Evolutionary conservation across 164 flowering plant species (phyloP), one percentile per base, ranked within the genome.

Genomic region (Magnolia officinalis): DNA sequence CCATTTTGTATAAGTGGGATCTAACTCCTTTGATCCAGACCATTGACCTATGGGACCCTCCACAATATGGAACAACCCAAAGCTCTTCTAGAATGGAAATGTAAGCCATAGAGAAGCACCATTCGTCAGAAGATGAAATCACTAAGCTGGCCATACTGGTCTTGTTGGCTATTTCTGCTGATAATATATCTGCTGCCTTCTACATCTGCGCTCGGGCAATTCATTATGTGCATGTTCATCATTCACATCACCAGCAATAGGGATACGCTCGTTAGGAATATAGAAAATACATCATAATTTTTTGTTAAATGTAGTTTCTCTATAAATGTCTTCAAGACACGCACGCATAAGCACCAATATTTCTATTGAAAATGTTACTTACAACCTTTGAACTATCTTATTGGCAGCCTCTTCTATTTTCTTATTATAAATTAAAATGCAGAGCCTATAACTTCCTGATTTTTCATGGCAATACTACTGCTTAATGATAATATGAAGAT

Each of bases 141-240:
- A 81, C 90, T 91, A 75, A 95, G 81, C 83, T 89, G 91, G 80
- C 49, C 78, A 59, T 16, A n/a, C 51, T 81, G 83, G 63, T 66
- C 75, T 24, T 69, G 75, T 21, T 58, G 73, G n/a, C 71, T 13
- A 23, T 64, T 63, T 67, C 77, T 82, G 67, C 65, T 82, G 74
- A 90, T 51, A 52, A 95, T 88, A 77, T 85, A 88, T 8, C 94
- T 93, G 78, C 81, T 82, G 64, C 82, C 93, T 74, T 95, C 96
- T 1, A 86, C 89, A 79, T 83, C 88, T n/a, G 98, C 91, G 81
- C 73, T 86, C 76, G 75, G 65, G 78, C 98, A 95, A 77, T 95
- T 95, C 90, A 95, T 90, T 80, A 93, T 84, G 82, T 93, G 97
- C 98, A 96, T 93, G 88, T 20, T 71, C 26, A 18, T 52, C 76